These are phyloP conservation scores for Lentinus tigrinus DNA, from an alignment of 768 basidiomycete genomes.

Conservation along the genomic window DNA sequence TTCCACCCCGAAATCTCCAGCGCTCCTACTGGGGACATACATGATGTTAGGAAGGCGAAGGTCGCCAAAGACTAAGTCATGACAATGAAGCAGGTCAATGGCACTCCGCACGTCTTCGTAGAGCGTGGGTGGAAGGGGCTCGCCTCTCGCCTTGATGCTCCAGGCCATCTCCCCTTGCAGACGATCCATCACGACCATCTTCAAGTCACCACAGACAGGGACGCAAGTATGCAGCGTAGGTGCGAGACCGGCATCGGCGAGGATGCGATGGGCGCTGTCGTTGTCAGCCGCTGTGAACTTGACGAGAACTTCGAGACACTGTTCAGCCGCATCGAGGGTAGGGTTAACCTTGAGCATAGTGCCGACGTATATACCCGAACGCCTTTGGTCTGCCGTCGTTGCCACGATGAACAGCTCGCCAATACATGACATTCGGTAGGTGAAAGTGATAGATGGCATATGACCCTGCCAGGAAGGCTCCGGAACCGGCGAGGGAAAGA, in stretches of 20 bases:
- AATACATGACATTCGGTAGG: neutral
- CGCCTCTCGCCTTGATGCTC: neutral
- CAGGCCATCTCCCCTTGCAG: neutral
- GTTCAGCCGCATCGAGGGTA: no score
- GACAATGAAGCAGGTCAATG: conserved; percentile 4
- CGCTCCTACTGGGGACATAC: neutral
- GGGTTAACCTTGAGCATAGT: neutral
- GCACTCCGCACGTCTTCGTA: conserved; percentile 7
- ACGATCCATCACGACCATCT: conserved; percentile 20
- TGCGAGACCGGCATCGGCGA: conserved; percentile 5
- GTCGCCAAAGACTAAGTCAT: conserved; percentile 16
- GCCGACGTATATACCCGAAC: neutral
- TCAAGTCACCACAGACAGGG: conserved; percentile 3
- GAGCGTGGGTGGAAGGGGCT: neutral
- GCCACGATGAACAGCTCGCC: neutral
- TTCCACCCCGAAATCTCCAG: no score
- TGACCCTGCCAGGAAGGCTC: neutral
- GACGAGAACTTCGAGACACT: conserved; percentile 6
- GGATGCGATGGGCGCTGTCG: conserved; percentile 4
- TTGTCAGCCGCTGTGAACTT: conserved; percentile 15
- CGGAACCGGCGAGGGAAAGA: conserved; percentile 1
- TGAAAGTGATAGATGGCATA: neutral
- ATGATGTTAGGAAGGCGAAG: conserved; percentile 12
- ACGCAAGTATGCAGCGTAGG: conserved; percentile 8
- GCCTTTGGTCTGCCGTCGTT: neutral